A percentile compares a stretch with the other conserved stretches of the same genome.
Conservation (phyloP, 2,329 filamentous ascomycete species). For the Talaromyces albobiverticillius region DNA sequence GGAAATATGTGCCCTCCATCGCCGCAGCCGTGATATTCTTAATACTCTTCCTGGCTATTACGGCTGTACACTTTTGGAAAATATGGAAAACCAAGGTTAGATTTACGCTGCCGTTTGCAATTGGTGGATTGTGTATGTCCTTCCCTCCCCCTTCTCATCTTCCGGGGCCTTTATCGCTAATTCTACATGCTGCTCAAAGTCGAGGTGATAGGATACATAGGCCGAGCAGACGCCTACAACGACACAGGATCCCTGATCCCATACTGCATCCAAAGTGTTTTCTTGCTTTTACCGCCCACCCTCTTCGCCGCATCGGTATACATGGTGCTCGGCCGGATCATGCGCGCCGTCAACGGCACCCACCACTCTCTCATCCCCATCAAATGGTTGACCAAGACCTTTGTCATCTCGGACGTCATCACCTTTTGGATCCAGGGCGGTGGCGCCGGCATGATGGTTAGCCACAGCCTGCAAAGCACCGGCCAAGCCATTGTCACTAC, state of each 20-base stretch:
- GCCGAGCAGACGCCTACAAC: constrained; percentile 15
- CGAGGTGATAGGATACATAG: constrained; percentile 15
- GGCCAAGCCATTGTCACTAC: constrained; percentile 27
- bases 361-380: constrained; percentile 22
- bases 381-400: constrained; percentile 32
- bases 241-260: constrained; percentile 17
- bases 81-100: neutral
- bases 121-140: neutral
- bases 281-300: constrained; percentile 31
- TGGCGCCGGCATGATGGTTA: constrained; percentile 9
- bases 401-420: constrained; percentile 29
- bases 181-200: neutral
- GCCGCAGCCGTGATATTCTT: constrained; percentile 43
- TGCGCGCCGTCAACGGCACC: constrained; percentile 26
- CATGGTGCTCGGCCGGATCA: constrained; percentile 33
- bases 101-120: neutral
- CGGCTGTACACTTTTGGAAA: constrained; percentile 37
- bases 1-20: constrained; percentile 46
- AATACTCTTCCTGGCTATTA: constrained; percentile 40
- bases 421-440: constrained; percentile 32
- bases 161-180: constrained; percentile 8
- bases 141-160: neutral
- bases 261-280: constrained; percentile 30
- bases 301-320: constrained; percentile 29
- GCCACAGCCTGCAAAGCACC: constrained; percentile 21